Evolutionary conservation across 1,284 basidiomycete species (phyloP).

Genomic region (Pyrrhoderma lamaoense): DNA sequence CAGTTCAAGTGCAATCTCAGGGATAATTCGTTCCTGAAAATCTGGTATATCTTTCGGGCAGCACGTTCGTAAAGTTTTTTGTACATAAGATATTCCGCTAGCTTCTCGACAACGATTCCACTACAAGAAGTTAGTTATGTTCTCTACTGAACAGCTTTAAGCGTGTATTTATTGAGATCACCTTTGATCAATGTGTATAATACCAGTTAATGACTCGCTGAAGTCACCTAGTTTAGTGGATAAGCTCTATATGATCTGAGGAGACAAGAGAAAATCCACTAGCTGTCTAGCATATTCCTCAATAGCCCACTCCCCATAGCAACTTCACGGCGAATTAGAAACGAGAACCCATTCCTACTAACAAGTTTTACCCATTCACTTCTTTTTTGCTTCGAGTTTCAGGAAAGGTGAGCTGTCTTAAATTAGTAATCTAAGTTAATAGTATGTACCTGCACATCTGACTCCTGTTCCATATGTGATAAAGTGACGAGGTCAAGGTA

Average conservation of each 20-base stretch:
- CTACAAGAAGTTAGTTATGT: slow-evolving; percentile 30
- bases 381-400: no score
- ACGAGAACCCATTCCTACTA: slow-evolving; percentile 56
- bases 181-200: slow-evolving; percentile 42
- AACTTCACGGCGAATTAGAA: slow-evolving; percentile 49
- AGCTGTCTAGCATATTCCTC: slow-evolving; percentile 35
- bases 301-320: slow-evolving; percentile 52
- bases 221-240: slow-evolving; percentile 35
- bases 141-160: background rate
- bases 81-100: slow-evolving; percentile 78
- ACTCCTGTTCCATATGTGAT: no score
- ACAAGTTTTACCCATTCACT: slow-evolving; percentile 56
- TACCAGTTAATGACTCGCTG: slow-evolving; percentile 42
- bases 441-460: no score
- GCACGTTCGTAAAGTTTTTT: slow-evolving; percentile 59
- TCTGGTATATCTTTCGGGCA: slow-evolving; percentile 72
- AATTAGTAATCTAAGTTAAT: no score
- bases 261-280: background rate
- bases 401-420: no score
- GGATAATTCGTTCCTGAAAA: slow-evolving; percentile 68
- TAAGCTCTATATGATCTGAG: background rate
- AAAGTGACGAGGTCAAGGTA: no score
- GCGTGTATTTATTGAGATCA: slow-evolving; percentile 21
- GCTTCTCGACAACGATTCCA: slow-evolving; percentile 71
- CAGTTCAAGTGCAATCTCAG: slow-evolving; percentile 80